These are phyloP conservation scores for Calonectria pseudoturangicola DNA, from an alignment of 2,329 filamentous ascomycete species.

Conservation along the genomic window DNA sequence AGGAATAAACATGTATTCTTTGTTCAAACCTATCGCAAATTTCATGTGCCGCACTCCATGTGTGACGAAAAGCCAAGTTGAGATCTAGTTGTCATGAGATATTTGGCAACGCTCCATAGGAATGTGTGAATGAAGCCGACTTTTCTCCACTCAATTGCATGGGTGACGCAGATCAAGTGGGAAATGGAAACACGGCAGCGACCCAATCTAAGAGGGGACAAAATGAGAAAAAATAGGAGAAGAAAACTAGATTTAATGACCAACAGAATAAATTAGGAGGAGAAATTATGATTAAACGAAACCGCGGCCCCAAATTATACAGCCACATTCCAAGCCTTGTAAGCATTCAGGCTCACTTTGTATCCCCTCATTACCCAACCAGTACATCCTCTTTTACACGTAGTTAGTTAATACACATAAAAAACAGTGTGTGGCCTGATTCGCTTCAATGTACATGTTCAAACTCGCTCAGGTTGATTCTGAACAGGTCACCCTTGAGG, in stretches of 20 bases:
- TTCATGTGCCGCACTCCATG: not conserved
- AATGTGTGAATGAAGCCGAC: not conserved
- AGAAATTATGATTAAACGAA: not conserved
- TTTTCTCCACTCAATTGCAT: slow-evolving; percentile 23
- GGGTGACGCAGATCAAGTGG: not conserved
- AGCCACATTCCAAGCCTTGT: too few species aligned
- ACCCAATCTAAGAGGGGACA: not conserved
- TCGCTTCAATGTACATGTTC: not conserved
- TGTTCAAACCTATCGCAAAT: not conserved
- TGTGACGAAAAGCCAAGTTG: not conserved
- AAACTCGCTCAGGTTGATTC: slow-evolving; percentile 11
- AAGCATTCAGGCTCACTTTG: not conserved
- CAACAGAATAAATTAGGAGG: not conserved
- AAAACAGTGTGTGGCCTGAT: not conserved
- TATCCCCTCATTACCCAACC: not conserved
- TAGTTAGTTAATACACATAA: not conserved
- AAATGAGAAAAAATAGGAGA: not conserved
- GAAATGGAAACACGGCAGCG: not conserved
- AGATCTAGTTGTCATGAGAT: slow-evolving; percentile 15
- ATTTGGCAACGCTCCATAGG: slow-evolving; percentile 16
- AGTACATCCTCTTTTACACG: too few species aligned
- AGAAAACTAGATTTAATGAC: not conserved
- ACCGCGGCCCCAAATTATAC: too few species aligned
- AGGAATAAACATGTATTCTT: not conserved
- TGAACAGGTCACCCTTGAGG: slow-evolving; percentile 6